These are phyloP conservation scores for Peronospora destructor DNA, from an alignment of 352 stramenopile genomes.

Conservation along the genomic window DNA sequence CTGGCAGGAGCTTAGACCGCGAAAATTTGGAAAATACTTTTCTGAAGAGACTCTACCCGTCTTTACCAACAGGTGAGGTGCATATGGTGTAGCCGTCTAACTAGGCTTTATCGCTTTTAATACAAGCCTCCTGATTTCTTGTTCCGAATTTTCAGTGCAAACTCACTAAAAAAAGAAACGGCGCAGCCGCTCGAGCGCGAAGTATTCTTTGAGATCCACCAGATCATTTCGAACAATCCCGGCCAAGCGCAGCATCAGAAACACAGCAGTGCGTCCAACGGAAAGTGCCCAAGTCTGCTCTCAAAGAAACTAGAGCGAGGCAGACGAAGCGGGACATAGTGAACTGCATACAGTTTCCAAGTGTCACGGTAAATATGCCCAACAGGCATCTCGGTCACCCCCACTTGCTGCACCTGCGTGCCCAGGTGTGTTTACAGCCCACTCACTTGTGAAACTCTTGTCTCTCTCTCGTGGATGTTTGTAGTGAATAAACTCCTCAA, in stretches of 20 bases:
- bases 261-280: conserved; percentile 23
- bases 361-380: conserved; percentile 11
- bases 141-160: conserved; percentile 2
- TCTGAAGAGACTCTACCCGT: background rate
- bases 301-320: conserved; percentile 3
- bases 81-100: conserved; percentile 1
- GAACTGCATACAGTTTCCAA: conserved; percentile 13
- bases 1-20: too few relatives aligned
- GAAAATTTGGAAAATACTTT: too few relatives aligned
- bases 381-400: background rate
- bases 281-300: conserved; percentile 2
- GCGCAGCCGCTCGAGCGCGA: conserved; percentile 54
- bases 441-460: background rate
- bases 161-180: conserved; percentile 25
- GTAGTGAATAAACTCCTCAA: conserved; percentile 67
- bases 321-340: conserved; percentile 8
- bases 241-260: conserved; percentile 58
- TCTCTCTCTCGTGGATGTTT: conserved; percentile 18
- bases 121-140: conserved; percentile 18
- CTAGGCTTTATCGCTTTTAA: background rate
- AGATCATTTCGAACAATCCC: conserved; percentile 49
- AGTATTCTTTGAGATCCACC: conserved; percentile 49
- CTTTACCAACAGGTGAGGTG: background rate
- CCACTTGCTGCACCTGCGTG: too few relatives aligned
- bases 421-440: conserved; percentile 6